phyloP scores from a whole-genome alignment of 1,284 basidiomycete genomes.

The Uromyces viciae-fabae region DNA sequence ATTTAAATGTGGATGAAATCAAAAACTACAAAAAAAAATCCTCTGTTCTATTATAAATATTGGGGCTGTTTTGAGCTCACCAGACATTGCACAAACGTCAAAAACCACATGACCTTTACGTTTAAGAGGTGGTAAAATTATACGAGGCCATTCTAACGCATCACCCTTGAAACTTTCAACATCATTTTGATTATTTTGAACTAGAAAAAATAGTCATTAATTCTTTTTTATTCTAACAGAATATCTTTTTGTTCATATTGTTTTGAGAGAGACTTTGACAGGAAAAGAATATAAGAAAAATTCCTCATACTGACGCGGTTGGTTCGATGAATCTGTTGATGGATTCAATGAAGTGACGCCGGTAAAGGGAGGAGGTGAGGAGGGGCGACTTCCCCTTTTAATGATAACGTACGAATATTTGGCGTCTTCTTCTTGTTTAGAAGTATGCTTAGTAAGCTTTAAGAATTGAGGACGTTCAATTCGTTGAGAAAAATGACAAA shows the following conservation, averaged over 20 bases:
- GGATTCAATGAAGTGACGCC: no score
- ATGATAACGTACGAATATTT: conserved; percentile 89
- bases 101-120: conserved; percentile 87
- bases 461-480: conserved; percentile 79
- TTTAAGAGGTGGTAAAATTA: conserved; percentile 85
- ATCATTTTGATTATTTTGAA: background rate
- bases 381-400: conserved; percentile 70
- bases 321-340: background rate
- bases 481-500: conserved; percentile 81
- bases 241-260: no score
- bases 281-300: background rate
- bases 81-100: conserved; percentile 79
- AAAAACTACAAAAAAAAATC: conserved; percentile 8
- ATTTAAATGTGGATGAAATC: background rate
- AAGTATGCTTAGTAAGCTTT: conserved; percentile 78
- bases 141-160: conserved; percentile 69
- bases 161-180: background rate
- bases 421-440: conserved; percentile 75
- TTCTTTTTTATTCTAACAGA: background rate
- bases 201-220: background rate
- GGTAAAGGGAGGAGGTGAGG: background rate
- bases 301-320: no score
- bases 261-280: background rate
- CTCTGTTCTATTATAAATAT: conserved; percentile 7
- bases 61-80: conserved; percentile 57